A percentile compares a stretch with the other conserved stretches of the same genome.
phyloP scores from a whole-genome alignment of 2,329 filamentous ascomycete species.

The Didymella pinodella region DNA sequence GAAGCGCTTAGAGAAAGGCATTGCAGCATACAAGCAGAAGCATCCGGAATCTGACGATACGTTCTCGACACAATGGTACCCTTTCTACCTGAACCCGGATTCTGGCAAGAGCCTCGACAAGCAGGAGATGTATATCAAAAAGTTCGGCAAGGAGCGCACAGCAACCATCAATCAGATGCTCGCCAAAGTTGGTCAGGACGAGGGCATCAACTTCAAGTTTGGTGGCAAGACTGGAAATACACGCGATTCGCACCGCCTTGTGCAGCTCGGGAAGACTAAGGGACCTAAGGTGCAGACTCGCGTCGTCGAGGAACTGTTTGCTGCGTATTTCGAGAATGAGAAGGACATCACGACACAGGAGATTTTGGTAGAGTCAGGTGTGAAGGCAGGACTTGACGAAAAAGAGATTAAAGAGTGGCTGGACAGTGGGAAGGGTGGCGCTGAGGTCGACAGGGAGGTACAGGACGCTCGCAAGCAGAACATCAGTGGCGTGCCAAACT shows the following conservation, averaged over 20 bases:
- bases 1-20: slow-evolving; percentile 75
- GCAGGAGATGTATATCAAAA: slow-evolving; percentile 65
- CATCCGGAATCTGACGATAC: slow-evolving; percentile 70
- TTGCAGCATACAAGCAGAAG: slow-evolving; percentile 68
- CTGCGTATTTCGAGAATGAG: slow-evolving; percentile 58
- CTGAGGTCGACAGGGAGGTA: slow-evolving; percentile 58
- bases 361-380: slow-evolving; percentile 53
- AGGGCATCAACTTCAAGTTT: slow-evolving; percentile 78
- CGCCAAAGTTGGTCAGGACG: slow-evolving; percentile 63
- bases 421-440: slow-evolving; percentile 53
- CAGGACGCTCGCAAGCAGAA: slow-evolving; percentile 55
- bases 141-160: slow-evolving; percentile 70
- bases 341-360: slow-evolving; percentile 56
- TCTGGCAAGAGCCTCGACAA: slow-evolving; percentile 65
- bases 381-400: slow-evolving; percentile 55
- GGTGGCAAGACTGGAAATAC: slow-evolving; percentile 77
- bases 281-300: slow-evolving; percentile 57
- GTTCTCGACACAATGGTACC: slow-evolving; percentile 77
- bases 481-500: slow-evolving; percentile 76
- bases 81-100: slow-evolving; percentile 80
- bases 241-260: slow-evolving; percentile 75
- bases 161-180: slow-evolving; percentile 67
- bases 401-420: slow-evolving; percentile 56
- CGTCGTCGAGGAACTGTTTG: slow-evolving; percentile 52
- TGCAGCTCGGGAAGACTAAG: slow-evolving; percentile 71